Percentiles rank a stretch among this genome's conserved stretches.
phyloP scores from a whole-genome alignment of 495 filamentous ascomycete species.

The Ascobolus immersus region DNA sequence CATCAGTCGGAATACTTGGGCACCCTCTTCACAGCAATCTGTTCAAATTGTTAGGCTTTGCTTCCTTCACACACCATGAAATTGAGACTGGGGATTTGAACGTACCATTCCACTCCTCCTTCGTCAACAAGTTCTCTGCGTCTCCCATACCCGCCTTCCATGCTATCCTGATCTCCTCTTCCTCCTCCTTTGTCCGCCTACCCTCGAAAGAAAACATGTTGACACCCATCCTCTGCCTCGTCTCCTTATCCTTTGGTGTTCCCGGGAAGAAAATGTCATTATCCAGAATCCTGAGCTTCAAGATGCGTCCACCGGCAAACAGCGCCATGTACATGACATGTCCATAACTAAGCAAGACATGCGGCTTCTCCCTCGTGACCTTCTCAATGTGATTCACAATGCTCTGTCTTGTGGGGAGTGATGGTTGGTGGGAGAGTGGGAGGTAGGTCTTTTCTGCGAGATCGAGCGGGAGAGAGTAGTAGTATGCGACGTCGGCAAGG shows the following conservation, averaged over 20 bases:
- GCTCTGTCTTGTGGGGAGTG: background rate
- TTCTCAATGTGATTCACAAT: conserved; percentile 8
- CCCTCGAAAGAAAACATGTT: conserved; percentile 14
- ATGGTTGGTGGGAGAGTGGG: background rate
- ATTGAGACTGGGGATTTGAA: no score
- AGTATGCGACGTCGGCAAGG: conserved; percentile 9
- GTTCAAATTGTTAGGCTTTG: no score
- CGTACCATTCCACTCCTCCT: conserved; percentile 10
- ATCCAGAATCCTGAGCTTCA: conserved; percentile 8
- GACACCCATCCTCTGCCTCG: conserved; percentile 4
- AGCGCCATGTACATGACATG: conserved; percentile 14
- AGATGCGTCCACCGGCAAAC: conserved; percentile 14
- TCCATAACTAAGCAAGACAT: conserved; percentile 12
- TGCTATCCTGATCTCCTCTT: conserved; percentile 3
- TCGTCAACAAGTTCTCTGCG: conserved; percentile 6
- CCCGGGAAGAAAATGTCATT: conserved; percentile 10
- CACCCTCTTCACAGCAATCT: no score
- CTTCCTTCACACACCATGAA: no score
- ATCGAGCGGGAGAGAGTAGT: conserved; percentile 8
- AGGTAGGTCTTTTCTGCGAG: conserved; percentile 7
- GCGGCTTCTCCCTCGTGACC: conserved; percentile 7
- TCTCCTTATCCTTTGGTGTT: conserved; percentile 5
- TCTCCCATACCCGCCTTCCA: conserved; percentile 9
- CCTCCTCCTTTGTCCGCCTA: conserved; percentile 7
- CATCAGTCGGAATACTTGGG: no score